These are phyloP conservation scores for Fusarium liriodendri DNA, from an alignment of 2,329 filamentous ascomycete species.

Conservation along the genomic window DNA sequence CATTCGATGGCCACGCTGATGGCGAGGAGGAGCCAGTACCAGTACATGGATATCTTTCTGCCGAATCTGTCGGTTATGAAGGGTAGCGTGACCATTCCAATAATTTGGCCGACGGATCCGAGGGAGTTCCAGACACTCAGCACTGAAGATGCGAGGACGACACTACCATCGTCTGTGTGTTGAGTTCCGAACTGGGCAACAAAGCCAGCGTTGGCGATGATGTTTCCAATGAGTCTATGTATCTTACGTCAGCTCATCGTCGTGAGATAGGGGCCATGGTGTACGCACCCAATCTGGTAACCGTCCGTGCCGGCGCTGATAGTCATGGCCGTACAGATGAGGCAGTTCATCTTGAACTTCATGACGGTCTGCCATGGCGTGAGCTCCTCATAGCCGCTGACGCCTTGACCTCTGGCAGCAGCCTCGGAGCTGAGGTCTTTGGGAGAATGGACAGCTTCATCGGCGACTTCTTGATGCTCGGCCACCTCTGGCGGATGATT, in stretches of 20 bases:
- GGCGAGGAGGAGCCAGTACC: not conserved
- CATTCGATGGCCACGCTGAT: not conserved
- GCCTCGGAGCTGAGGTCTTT: not conserved
- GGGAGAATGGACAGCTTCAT: not conserved
- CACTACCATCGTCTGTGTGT: not conserved
- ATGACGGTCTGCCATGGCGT: conserved; percentile 41
- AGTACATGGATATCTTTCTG: not conserved
- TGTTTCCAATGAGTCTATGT: not conserved
- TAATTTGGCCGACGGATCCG: not conserved
- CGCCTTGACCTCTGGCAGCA: not conserved
- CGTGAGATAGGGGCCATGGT: not conserved
- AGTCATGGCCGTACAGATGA: conserved; percentile 41
- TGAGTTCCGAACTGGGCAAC: not conserved
- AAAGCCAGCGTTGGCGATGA: not conserved
- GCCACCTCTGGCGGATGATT: not conserved
- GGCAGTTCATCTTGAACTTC: conserved; percentile 40
- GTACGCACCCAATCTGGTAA: not conserved
- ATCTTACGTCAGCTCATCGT: not conserved
- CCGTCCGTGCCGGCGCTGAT: conserved; percentile 43
- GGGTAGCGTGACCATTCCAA: not conserved
- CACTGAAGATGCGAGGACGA: not conserved
- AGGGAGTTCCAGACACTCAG: not conserved
- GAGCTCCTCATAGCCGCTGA: conserved; percentile 43
- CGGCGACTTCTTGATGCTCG: not conserved
- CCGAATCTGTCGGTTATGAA: not conserved